Base-by-base conservation (phyloP, 148 eudicot species). In the Chenopodium suecicum region DNA sequence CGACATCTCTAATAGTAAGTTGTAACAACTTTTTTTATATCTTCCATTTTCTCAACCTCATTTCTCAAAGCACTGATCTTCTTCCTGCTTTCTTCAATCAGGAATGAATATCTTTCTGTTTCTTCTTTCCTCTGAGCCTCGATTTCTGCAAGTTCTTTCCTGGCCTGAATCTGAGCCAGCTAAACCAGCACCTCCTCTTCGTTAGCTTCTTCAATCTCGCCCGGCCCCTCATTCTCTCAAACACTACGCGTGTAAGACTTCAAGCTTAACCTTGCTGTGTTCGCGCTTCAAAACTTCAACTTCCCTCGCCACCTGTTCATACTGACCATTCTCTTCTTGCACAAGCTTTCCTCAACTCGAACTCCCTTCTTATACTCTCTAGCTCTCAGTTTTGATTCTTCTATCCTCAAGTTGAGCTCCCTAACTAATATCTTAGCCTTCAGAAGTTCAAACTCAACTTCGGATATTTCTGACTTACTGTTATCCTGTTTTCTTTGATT, bases 161-260 rank as follows among this genome's bases (percentile, higher is more conserved):
- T 41, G 22, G 99, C 99, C 86, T 97, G 94, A 27, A 94, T 90
- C 76, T 81, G 83, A 22, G 99, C 99, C 74, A 97, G 83, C 87
- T 97, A 94, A 68, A 90, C 95, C 64, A 97, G 85, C 48, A 94
- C 93, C 68, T 88, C 91, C 79, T 97, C 97, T 84, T 94, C 99
- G 58, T 88, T 91, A 19, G 83, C 85, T 74, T 91, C 92, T 37
- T 94, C 98, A 56, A 94, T 87, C 86, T 97, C 94, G 72, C 77
- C 84, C 74, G 37, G 37, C 37, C 37, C 37, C 79, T 84, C 7
- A 94, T 77, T 31, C 81, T 80, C 68, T 91, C 88, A 31, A 85
- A 31, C 87, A 46, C 79, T 83, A 65, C 70, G 82, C 73, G 56
- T 37, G 62, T 72, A 82, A 23, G 89, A 84, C 79, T 17, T 19